These are phyloP conservation scores for Stagonosporopsis rhizophila DNA, from an alignment of 2,329 filamentous ascomycete genomes.

Conservation along the genomic window DNA sequence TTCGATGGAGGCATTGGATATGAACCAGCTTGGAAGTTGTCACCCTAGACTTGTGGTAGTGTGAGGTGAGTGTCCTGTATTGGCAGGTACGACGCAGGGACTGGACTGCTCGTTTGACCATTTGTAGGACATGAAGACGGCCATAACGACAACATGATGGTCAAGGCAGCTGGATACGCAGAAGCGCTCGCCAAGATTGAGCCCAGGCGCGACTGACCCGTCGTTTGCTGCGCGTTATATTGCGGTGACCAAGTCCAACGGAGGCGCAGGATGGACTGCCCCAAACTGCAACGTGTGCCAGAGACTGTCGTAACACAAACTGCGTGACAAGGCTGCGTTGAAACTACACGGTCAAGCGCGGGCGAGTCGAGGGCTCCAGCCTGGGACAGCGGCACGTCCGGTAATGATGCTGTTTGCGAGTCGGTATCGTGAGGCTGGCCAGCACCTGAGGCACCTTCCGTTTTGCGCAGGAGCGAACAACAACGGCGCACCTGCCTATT, in stretches of 20 bases:
- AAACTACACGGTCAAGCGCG: background rate
- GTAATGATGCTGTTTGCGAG: too few species aligned
- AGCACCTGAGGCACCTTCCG: constrained; percentile 10
- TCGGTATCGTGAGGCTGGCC: background rate
- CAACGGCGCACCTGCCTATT: constrained; percentile 14
- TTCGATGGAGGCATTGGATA: too few species aligned
- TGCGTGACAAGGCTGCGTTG: background rate
- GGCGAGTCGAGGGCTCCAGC: background rate
- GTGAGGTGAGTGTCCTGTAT: too few species aligned
- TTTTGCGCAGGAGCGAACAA: constrained; percentile 7
- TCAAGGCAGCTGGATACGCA: background rate
- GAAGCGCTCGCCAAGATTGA: background rate
- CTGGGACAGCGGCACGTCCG: background rate
- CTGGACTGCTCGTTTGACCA: too few species aligned
- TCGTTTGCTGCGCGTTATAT: background rate
- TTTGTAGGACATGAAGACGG: background rate
- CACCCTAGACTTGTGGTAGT: too few species aligned
- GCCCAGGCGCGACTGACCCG: background rate
- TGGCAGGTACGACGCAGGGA: too few species aligned
- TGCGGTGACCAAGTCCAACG: background rate
- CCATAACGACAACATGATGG: background rate
- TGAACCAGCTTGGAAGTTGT: too few species aligned
- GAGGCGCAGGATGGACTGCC: background rate
- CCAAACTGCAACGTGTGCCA: too few species aligned
- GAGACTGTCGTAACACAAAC: background rate